phyloP scores from a whole-genome alignment of 2,329 filamentous ascomycete species.

The Plenodomus tracheiphilus region DNA sequence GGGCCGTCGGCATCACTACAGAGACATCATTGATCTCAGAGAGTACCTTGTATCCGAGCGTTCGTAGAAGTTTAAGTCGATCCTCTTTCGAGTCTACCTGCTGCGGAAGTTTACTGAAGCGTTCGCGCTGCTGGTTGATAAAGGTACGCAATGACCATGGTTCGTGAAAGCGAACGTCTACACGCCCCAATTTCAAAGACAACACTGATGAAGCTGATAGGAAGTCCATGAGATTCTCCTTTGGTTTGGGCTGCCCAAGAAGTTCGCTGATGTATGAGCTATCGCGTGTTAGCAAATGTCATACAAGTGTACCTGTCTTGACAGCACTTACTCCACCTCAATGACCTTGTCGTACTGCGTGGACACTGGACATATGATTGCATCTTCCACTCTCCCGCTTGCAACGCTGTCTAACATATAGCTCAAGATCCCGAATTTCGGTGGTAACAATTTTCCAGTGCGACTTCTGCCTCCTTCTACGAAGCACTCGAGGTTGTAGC shows the following conservation, averaged over 20 bases:
- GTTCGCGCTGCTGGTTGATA: conserved; percentile 72
- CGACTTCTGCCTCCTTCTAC: conserved; percentile 95
- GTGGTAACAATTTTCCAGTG: conserved; percentile 89
- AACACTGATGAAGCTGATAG: conserved; percentile 86
- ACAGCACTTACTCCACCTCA: conserved; percentile 63
- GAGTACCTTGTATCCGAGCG: conserved; percentile 87
- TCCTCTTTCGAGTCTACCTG: conserved; percentile 47
- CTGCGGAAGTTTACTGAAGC: conserved; percentile 50
- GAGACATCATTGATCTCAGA: conserved; percentile 95
- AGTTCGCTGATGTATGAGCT: conserved; percentile 91
- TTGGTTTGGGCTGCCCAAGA: conserved; percentile 90
- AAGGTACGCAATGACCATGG: conserved; percentile 90
- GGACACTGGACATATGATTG: conserved; percentile 91
- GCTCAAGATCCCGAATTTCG: conserved; percentile 92
- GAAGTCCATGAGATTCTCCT: conserved; percentile 90
- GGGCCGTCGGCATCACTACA: conserved; percentile 95
- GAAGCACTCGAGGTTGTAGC: conserved; percentile 96
- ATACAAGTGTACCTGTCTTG: neutral
- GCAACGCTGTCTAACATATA: conserved; percentile 90
- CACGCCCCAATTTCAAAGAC: conserved; percentile 83
- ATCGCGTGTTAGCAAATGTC: conserved; percentile 10
- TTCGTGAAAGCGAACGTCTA: conserved; percentile 94
- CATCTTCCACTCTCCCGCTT: conserved; percentile 84
- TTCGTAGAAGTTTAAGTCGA: conserved; percentile 75
- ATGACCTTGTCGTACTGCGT: conserved; percentile 99